Evolutionary conservation across 1,139 yeast genomes (phyloP).

Genomic region (Sugiyamaella xylanicola): DNA sequence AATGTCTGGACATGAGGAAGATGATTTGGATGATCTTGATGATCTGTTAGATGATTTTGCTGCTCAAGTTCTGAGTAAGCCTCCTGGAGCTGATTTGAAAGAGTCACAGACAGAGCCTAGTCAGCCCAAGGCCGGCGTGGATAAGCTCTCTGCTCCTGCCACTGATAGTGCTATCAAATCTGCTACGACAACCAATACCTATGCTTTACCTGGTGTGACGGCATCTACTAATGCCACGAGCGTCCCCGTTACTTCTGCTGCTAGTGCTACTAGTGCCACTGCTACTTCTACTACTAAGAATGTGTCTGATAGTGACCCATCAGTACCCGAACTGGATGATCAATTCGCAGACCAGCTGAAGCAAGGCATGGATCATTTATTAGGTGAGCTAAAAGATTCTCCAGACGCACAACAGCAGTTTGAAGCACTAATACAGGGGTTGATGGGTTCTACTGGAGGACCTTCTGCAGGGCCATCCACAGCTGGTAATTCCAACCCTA

Average conservation of each 20-base stretch:
- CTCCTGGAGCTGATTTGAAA: slow-evolving; percentile 51
- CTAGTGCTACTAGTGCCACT: not conserved
- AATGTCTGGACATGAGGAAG: slow-evolving; percentile 34
- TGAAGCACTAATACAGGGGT: slow-evolving; percentile 54
- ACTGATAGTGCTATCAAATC: no score
- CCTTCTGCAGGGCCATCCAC: slow-evolving; percentile 25
- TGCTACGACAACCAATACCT: slow-evolving; percentile 15
- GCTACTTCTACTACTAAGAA: not conserved
- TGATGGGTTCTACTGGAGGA: slow-evolving; percentile 46
- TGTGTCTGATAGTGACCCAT: slow-evolving; percentile 22
- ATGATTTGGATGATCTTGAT: slow-evolving; percentile 48
- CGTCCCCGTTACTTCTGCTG: not conserved
- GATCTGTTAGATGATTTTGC: slow-evolving; percentile 52
- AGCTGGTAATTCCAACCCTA: slow-evolving; percentile 22
- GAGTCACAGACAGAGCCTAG: no score
- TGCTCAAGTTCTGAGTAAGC: slow-evolving; percentile 67
- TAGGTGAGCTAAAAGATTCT: slow-evolving; percentile 60
- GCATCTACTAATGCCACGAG: no score
- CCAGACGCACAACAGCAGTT: slow-evolving; percentile 64
- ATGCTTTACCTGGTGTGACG: no score
- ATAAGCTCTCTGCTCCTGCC: no score
- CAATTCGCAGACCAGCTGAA: slow-evolving; percentile 46
- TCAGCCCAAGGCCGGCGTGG: no score
- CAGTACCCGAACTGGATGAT: slow-evolving; percentile 50
- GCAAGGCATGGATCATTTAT: slow-evolving; percentile 48